Evolutionary conservation across 495 filamentous ascomycete species (phyloP), one percentile per base, ranked within the genome.

Genomic region (Penicillium canariense): DNA sequence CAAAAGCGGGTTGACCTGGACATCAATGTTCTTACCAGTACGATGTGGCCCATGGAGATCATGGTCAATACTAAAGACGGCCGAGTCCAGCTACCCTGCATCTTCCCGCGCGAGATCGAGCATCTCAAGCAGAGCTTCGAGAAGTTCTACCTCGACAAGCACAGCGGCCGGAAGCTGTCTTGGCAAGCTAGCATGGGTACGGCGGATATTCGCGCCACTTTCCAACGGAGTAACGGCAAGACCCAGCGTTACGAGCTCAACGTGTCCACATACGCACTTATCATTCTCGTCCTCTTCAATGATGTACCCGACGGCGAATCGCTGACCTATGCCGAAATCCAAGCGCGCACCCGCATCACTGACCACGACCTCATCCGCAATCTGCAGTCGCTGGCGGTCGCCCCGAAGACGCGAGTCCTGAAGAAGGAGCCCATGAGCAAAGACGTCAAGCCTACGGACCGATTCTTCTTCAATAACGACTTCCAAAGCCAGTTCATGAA

Each of bases 241-340:
- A 85, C 89, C 18, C 81, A 87, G 34, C 84, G 87, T 7, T 89
- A 96, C 62, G 94, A 99, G 55, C 72, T 99, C 34, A 96, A 91
- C 52, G 90, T 97, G 2, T 85, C 91, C 2, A 99, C 94, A 0
- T 96, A 94, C 62, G 90, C 85, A 51, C 94, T 97, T 88, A 66
- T 97, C 28, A 86, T 99, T 15, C 73, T 99, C 25, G 59, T 94
- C 44, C 82, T 96, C 0, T 99, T 97, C 79, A 97, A 97, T 60
- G 84, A 92, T 39, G 52, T 95, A 0, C 73, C 76, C 4, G 71
- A 82, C 1, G 84, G 79, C 34, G 78, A 86, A 54, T 83, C 75
- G 28, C 68, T 96, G 11, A 88, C 84, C 0, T 94, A 87, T 46
- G 87, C 94, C 58, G 92, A 96, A 40, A 90, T 99, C 50, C 86